Evolutionary conservation across 106 monocot species (phyloP), one percentile per base, ranked within the genome.

Genomic region (Triglochin maritima): DNA sequence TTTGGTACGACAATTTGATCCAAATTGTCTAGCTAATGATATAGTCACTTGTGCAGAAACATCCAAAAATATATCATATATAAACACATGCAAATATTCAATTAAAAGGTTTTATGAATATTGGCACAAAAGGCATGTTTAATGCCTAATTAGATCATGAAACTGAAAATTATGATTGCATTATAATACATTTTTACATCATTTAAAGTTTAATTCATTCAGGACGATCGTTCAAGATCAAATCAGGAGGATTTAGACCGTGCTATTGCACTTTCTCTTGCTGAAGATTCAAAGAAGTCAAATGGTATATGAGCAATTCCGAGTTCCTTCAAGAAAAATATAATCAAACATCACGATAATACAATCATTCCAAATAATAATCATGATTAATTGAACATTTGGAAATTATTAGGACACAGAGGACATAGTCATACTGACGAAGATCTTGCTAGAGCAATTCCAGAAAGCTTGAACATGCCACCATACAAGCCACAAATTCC

Each of bases 191-290:
- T 13, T 11, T 59, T 14, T 11, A 6, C 59, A 59, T 1, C 0
- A 59, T 17, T 17, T 17, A 11, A 14, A 14, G 2, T 17, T 7
- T 8, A 45, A 44, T 43, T 63, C 7, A 63, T 47, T 65, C 73
- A 95, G 90, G 85, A 86, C 61, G 90, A 85, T 64, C 82, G 52
- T 62, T 48, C 90, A 3, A 80, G 78, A 88, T 56, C 79, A 57
- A 85, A 83, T 10, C 80, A 96, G 52, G 90, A 96, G 71, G 96
- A 96, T n/a, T 63, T 84, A 50, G 96, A 96, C 59, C 88, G 63
- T 71, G 96, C 90, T 44, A 81, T 91, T 70, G 85, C 90, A 46
- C 81, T 87, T 70, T 87, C 90, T n/a, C 83, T 95, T 66, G 85
- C 85, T 41, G 95, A 95, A 60, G 80, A 83, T 71, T 79, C 72